Conservation (phyloP, 1,284 basidiomycete species). For the Ganoderma lucidum region DNA sequence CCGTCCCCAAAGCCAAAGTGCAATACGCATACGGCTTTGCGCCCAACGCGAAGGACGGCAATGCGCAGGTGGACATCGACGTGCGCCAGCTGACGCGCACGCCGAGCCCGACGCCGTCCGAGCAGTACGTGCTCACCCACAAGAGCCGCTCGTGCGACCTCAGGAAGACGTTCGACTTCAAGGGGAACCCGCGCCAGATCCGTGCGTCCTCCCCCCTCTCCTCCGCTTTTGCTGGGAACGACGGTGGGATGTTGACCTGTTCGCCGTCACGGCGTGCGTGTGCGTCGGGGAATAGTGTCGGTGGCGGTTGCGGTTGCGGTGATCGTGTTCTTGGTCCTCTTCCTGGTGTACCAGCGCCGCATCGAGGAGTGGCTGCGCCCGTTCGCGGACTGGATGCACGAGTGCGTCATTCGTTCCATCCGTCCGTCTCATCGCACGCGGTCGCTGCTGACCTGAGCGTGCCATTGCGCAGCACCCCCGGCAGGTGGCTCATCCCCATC, state of each 20-base stretch:
- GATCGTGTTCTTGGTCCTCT: slow-evolving; percentile 47
- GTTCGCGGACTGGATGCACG: slow-evolving; percentile 56
- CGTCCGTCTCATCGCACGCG: not conserved
- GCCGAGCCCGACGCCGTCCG: slow-evolving; percentile 50
- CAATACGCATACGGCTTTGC: not conserved
- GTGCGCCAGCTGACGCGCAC: slow-evolving; percentile 42
- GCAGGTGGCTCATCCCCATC: slow-evolving; percentile 89
- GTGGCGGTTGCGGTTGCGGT: not conserved
- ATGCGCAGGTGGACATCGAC: not conserved
- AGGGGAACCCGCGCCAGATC: not conserved
- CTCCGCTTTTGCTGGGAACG: no score
- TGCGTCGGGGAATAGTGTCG: not conserved
- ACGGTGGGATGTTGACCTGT: no score
- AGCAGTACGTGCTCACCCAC: slow-evolving; percentile 13
- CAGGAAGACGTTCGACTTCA: slow-evolving; percentile 11
- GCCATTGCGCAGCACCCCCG: slow-evolving; percentile 32
- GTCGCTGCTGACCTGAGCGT: not conserved
- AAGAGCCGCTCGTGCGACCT: slow-evolving; percentile 8
- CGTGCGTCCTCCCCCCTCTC: not conserved
- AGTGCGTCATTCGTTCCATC: slow-evolving; percentile 38
- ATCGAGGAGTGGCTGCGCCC: slow-evolving; percentile 67
- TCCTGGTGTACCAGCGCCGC: slow-evolving; percentile 62
- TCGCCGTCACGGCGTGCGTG: not conserved
- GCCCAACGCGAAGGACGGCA: not conserved
- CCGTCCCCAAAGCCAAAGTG: not conserved